Percentiles rank a stretch among this genome's conserved stretches.
Conservation (phyloP, 2,329 filamentous ascomycete species). For the Apiospora saccharicola region DNA sequence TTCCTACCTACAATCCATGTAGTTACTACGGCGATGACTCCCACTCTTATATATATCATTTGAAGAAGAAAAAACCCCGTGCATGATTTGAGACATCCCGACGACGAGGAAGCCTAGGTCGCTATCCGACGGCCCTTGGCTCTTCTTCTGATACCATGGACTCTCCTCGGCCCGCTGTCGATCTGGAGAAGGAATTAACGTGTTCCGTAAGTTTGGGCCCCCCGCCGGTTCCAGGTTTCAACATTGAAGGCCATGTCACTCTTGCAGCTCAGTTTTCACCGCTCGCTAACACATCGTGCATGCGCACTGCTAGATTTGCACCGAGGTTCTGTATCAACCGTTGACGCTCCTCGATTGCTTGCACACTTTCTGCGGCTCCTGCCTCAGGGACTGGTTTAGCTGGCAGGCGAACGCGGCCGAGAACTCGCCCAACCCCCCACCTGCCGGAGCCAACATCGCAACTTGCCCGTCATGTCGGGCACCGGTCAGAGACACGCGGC, state of each 20-base stretch:
- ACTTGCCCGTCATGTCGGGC: slow-evolving; percentile 95
- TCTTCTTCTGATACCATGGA: slow-evolving; percentile 50
- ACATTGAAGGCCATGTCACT: background rate
- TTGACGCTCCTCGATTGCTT: slow-evolving; percentile 91
- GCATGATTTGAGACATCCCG: slow-evolving; percentile 10
- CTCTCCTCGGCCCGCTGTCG: slow-evolving; percentile 60
- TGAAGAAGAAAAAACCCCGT: background rate
- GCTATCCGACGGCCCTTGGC: slow-evolving; percentile 23
- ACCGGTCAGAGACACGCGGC: slow-evolving; percentile 82
- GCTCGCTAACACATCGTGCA: slow-evolving; percentile 25
- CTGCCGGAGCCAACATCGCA: slow-evolving; percentile 63
- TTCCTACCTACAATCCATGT: slow-evolving; percentile 17
- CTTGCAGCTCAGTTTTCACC: slow-evolving; percentile 15
- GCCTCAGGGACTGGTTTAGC: slow-evolving; percentile 93
- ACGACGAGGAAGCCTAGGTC: slow-evolving; percentile 23
- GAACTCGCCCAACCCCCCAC: slow-evolving; percentile 56
- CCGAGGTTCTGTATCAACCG: slow-evolving; percentile 90
- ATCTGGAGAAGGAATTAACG: slow-evolving; percentile 91
- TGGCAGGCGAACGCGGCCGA: slow-evolving; percentile 74
- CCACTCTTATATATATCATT: slow-evolving; percentile 9
- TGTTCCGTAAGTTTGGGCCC: slow-evolving; percentile 77
- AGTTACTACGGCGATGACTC: slow-evolving; percentile 12
- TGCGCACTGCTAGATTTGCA: slow-evolving; percentile 78
- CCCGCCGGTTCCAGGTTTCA: slow-evolving; percentile 26
- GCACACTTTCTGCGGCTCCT: slow-evolving; percentile 95